Evolutionary conservation across 2,329 filamentous ascomycete genomes (phyloP).

Genomic region (Colletotrichum sp.): DNA sequence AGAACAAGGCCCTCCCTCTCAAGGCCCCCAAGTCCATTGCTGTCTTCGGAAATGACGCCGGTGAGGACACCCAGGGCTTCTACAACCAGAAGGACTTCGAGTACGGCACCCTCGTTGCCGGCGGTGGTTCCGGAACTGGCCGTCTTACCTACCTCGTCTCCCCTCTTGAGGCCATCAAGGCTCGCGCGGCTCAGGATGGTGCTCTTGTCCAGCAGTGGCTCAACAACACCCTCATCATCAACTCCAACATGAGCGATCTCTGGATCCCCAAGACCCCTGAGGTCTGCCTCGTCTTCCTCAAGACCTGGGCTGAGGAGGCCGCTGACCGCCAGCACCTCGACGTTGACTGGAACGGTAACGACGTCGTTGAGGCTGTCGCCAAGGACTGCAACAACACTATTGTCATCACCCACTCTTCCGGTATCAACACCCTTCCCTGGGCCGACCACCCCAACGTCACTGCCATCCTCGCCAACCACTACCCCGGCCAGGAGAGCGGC

Average conservation of each 20-base stretch:
- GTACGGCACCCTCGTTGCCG: constrained; percentile 60
- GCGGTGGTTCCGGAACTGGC: constrained; percentile 63
- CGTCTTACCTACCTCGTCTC: constrained; percentile 70
- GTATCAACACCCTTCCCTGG: constrained; percentile 64
- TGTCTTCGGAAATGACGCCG: constrained; percentile 65
- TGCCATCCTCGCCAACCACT: constrained; percentile 70
- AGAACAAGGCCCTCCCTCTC: constrained; percentile 63
- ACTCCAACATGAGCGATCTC: constrained; percentile 46
- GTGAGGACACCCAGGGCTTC: constrained; percentile 70
- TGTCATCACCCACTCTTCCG: constrained; percentile 74
- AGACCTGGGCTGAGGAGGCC: constrained; percentile 70
- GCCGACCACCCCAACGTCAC: constrained; percentile 68
- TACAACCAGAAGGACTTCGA: constrained; percentile 70
- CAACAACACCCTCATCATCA: constrained; percentile 46
- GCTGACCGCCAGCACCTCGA: constrained; percentile 60
- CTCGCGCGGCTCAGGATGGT: constrained; percentile 48
- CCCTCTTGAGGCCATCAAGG: constrained; percentile 65
- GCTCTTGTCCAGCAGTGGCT: constrained; percentile 47
- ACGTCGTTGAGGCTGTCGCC: constrained; percentile 35
- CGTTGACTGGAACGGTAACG: constrained; percentile 66
- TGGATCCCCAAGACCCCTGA: constrained; percentile 59
- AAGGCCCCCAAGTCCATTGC: constrained; percentile 62
- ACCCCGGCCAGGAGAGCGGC: constrained; percentile 76
- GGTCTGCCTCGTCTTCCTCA: constrained; percentile 69
- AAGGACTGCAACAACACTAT: constrained; percentile 53